phyloP scores from a whole-genome alignment of 163 green algal genomes.

The Chlamydomonas reinhardtii region DNA sequence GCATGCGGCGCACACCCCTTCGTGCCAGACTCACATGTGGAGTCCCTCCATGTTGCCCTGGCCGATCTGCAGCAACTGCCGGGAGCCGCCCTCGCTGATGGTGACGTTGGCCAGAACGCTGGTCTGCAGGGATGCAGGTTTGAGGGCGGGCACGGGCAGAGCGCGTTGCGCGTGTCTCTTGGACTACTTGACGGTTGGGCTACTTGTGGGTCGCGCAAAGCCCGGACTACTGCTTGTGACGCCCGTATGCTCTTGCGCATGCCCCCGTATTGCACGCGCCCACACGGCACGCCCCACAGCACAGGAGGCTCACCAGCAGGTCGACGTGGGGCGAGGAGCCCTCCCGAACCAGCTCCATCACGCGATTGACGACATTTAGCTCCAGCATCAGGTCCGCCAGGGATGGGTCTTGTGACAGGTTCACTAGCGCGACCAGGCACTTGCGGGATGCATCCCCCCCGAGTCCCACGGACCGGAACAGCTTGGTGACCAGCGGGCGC shows the following conservation, averaged over 20 bases:
- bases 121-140: constrained; percentile 52
- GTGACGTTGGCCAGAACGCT: constrained; percentile 91
- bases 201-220: no score
- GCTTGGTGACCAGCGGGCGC: constrained; percentile 63
- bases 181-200: no score
- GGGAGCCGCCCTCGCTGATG: constrained; percentile 69
- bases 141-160: no score
- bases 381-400: constrained; percentile 65
- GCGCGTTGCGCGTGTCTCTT: no score
- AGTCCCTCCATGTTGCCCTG: constrained; percentile 68
- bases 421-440: constrained; percentile 78
- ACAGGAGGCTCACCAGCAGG: constrained; percentile 61
- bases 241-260: no score
- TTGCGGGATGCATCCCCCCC: constrained; percentile 43
- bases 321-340: constrained; percentile 58
- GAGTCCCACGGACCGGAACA: constrained; percentile 68
- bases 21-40: constrained; percentile 63
- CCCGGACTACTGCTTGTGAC: no score
- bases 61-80: constrained; percentile 78
- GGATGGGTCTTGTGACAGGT: constrained; percentile 77
- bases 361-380: constrained; percentile 55
- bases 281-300: no score
- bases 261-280: no score
- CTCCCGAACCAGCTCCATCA: constrained; percentile 79
- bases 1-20: background rate